These are phyloP conservation scores for Chalciporus pseudorubinellus DNA, from an alignment of 768 basidiomycete genomes.

Conservation along the genomic window DNA sequence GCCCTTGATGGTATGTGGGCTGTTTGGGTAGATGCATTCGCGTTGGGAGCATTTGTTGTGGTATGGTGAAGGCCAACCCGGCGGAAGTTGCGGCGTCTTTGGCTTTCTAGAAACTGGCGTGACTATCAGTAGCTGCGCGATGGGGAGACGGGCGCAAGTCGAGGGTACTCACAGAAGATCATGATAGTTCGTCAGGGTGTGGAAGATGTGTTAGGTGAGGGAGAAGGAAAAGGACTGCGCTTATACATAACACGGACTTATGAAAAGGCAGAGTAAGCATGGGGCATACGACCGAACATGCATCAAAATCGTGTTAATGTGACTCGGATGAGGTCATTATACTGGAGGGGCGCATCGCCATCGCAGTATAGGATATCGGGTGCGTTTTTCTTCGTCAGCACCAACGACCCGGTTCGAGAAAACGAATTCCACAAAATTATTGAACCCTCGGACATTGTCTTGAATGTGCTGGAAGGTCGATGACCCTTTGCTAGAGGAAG, in stretches of 20 bases:
- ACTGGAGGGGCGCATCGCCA: conserved; percentile 18
- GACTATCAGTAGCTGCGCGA: not conserved
- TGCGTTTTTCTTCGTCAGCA: conserved; percentile 3
- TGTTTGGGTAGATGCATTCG: conserved; percentile 33
- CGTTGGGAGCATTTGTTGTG: conserved; percentile 37
- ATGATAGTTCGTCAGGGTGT: conserved; percentile 19
- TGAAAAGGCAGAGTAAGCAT: conserved; percentile 24
- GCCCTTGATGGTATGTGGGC: conserved; percentile 30
- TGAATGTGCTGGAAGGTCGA: not conserved
- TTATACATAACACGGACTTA: conserved; percentile 24
- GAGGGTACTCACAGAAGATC: conserved; percentile 28
- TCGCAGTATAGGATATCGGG: conserved; percentile 7
- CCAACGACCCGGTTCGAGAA: conserved; percentile 12
- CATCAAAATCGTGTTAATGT: conserved; percentile 31
- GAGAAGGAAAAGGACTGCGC: conserved; percentile 1
- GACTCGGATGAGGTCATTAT: conserved; percentile 32
- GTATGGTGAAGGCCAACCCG: conserved; percentile 36
- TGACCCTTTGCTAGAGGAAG: conserved; percentile 1
- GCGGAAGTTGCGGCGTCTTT: conserved; percentile 27
- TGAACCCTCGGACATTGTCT: not conserved
- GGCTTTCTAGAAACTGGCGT: conserved; percentile 30
- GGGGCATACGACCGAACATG: conserved; percentile 27
- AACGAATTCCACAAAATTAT: not conserved
- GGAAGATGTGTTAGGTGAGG: not conserved
- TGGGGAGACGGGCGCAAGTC: conserved; percentile 1